Conservation (phyloP, 352 stramenopile genomes). For the Plasmopara halstedii region DNA sequence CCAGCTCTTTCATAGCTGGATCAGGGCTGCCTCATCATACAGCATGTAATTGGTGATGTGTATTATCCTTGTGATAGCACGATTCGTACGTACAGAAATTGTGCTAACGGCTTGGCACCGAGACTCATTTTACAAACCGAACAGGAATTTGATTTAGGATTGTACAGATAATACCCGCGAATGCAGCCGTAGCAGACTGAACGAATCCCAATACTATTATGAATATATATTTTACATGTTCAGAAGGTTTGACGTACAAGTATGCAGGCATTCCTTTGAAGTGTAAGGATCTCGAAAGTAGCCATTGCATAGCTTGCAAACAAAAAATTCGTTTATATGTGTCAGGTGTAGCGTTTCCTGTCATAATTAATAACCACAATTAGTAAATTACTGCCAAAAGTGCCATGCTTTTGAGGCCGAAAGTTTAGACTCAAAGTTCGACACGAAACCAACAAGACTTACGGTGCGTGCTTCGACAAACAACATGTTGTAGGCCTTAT, state of each 20-base stretch:
- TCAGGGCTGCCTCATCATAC: conserved; percentile 29
- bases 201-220: background rate
- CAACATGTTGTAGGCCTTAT: conserved; percentile 21
- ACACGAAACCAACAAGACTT: background rate
- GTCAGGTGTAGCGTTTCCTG: conserved; percentile 41
- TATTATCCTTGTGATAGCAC: background rate
- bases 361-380: conserved; percentile 6
- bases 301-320: conserved; percentile 58
- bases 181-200: conserved; percentile 66
- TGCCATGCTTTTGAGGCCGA: background rate
- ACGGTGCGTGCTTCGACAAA: conserved; percentile 37
- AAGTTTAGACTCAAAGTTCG: background rate
- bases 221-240: too few relatives aligned
- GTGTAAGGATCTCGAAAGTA: conserved; percentile 66
- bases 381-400: conserved; percentile 8
- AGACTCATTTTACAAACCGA: conserved; percentile 40
- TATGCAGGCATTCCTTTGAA: conserved; percentile 74
- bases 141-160: conserved; percentile 24
- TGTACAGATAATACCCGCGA: conserved; percentile 32
- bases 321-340: conserved; percentile 47
- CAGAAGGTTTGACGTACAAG: conserved; percentile 63
- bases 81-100: conserved; percentile 39
- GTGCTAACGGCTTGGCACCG: conserved; percentile 40
- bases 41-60: too few relatives aligned
- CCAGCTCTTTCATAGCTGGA: conserved; percentile 47